Conservation (phyloP, 345 rosid species). For the Rubroshorea leprosula region DNA sequence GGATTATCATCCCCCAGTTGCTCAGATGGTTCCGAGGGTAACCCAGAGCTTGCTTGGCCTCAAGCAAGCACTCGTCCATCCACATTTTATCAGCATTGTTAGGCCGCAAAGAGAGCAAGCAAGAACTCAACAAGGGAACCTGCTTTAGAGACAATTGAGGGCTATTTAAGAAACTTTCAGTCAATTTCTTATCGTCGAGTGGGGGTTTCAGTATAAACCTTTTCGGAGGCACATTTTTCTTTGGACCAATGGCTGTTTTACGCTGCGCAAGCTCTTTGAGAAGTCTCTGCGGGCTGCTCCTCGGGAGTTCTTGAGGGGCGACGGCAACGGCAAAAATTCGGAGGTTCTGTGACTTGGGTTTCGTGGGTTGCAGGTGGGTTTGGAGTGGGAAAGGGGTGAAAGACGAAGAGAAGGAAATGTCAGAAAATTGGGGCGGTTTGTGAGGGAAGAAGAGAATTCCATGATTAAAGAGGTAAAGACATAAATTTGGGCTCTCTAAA, state of each 20-base stretch:
- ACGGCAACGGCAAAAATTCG: slow-evolving; percentile 46
- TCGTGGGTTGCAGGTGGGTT: slow-evolving; percentile 26
- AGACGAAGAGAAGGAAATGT: slow-evolving; percentile 61
- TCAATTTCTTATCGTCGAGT: slow-evolving; percentile 72
- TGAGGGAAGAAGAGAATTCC: slow-evolving; percentile 75
- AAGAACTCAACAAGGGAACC: slow-evolving; percentile 80
- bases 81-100: slow-evolving; percentile 82
- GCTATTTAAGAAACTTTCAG: slow-evolving; percentile 71
- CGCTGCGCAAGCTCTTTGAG: slow-evolving; percentile 93
- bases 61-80: slow-evolving; percentile 87
- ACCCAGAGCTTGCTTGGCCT: slow-evolving; percentile 92
- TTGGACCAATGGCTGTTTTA: slow-evolving; percentile 53
- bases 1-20: slow-evolving; percentile 73
- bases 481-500: not conserved
- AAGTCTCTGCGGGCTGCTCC: slow-evolving; percentile 76
- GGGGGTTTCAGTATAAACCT: slow-evolving; percentile 77
- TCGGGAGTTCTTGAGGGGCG: slow-evolving; percentile 57
- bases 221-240: slow-evolving; percentile 63
- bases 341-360: slow-evolving; percentile 31
- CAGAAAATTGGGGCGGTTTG: slow-evolving; percentile 33
- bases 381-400: slow-evolving; percentile 41
- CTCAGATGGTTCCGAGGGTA: slow-evolving; percentile 67
- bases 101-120: slow-evolving; percentile 72
- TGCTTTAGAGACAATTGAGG: slow-evolving; percentile 87
- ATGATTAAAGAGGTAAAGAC: slow-evolving; percentile 22